Conservation (phyloP, 2,329 filamentous ascomycete genomes). For the Sclerotinia borealis region DNA sequence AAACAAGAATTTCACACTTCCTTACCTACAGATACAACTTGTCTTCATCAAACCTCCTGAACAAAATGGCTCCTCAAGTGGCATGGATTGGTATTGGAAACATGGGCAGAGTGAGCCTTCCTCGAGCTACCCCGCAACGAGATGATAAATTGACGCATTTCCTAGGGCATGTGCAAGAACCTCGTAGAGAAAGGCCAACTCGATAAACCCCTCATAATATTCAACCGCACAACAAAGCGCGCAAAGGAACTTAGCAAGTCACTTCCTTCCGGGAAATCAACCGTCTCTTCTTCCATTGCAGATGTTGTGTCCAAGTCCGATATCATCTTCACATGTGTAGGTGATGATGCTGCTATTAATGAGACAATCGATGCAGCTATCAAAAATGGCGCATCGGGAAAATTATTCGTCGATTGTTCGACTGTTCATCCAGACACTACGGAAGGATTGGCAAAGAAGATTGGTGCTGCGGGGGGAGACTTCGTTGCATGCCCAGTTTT, state of each 20-base stretch:
- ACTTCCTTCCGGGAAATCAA: conserved; percentile 56
- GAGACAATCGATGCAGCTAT: conserved; percentile 54
- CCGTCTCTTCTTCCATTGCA: conserved; percentile 56
- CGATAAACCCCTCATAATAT: conserved; percentile 66
- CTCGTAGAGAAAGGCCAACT: conserved; percentile 71
- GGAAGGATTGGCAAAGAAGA: conserved; percentile 53
- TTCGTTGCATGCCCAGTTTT: conserved; percentile 73
- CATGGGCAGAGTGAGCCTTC: conserved; percentile 65
- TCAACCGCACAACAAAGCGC: conserved; percentile 69
- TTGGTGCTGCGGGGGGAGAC: conserved; percentile 54
- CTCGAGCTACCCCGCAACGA: neutral
- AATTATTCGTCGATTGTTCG: conserved; percentile 81
- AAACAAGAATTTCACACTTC: neutral
- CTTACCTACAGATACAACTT: neutral
- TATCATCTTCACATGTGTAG: conserved; percentile 76
- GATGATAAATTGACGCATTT: conserved; percentile 2
- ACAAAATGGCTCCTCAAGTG: conserved; percentile 52
- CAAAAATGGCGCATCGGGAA: conserved; percentile 52
- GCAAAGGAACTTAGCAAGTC: conserved; percentile 56
- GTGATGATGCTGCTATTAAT: conserved; percentile 69
- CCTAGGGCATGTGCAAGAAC: conserved; percentile 71
- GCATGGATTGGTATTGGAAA: conserved; percentile 82
- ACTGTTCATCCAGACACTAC: conserved; percentile 82
- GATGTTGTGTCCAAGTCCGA: conserved; percentile 63
- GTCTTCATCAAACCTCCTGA: neutral